Evolutionary conservation across 2,329 filamentous ascomycete species (phyloP), one percentile per base, ranked within the genome.

Genomic region (Elsinoe perseae): DNA sequence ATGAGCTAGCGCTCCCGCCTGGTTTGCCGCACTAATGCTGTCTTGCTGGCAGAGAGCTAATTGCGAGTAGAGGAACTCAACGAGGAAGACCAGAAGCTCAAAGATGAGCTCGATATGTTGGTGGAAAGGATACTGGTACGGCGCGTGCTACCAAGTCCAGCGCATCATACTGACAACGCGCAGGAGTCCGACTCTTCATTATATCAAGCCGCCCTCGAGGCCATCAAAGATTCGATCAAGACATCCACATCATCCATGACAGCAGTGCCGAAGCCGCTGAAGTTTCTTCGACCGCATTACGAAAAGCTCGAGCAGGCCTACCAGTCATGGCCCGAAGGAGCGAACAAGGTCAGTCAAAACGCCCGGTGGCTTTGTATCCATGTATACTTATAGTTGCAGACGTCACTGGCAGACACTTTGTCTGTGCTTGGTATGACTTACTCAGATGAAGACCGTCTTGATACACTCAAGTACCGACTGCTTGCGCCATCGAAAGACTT

Each of bases 191-290:
- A 97, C 74, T 80, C 81, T 63, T 84, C 83, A 58, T 86, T 97
- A 64, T 96, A 97, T 78, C 92, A 91, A 72, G 83, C 91, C 58
- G 87, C 93, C 56, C 79, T 98, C 64, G 91, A 97, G 73, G 87
- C 90, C 64, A 96, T 98, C 83, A 97, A 96, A 78, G 89, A 85
- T 67, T 95, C 89, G 69, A 98, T 98, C 79, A 97, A 96, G 79
- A 98, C 93, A 56, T 95, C 93, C 59, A 98, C 93, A 63, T 97
- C 91, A 58, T 98, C 95, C 44, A 98, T 98, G 93, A 98, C 93
- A 50, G 93, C 93, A 59, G 93, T 98, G 60, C 93, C 95, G 21
- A 98, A 98, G 75, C 93, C 93, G 30, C 81, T 98, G 66, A 98
- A 98, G 75, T 98, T 98, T 72, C 82, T 98, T 61, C 84, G 93